Base-by-base conservation (phyloP, 192 early-diverging fungal species). In the Lobosporangium transversale region DNA sequence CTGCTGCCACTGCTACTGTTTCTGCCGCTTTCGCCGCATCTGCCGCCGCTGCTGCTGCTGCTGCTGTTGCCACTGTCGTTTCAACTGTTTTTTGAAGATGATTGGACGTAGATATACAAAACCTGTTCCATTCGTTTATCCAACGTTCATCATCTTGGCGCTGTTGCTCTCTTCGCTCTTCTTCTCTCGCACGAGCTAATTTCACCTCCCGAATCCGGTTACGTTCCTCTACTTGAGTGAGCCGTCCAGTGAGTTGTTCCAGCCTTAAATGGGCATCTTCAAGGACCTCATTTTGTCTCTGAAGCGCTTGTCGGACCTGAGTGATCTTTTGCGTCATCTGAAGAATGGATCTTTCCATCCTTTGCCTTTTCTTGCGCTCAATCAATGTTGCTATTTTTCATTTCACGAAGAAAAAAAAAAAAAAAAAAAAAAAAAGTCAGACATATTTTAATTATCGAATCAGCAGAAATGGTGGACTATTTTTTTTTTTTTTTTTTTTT, bases 261-360 rank as follows among this genome's bases (percentile, higher is more conserved):
- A 75, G 58, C 35, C 32, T 58, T 14, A 21, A 27, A 31, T 75
- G 70, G 1, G 70, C 61, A 18, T 75, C 56, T 15, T 75, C 63
- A 44, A 75, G 24, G n/a, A 55, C 51, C 2, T 20, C 56, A 15
- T 62, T 75, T 35, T 75, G 70, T 12, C 62, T 37, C 15, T 56
- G 55, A 17, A 75, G 50, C 3, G 63, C 70, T 8, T 49, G 33
- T 11, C 70, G 62, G 33, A 75, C 70, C 24, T 49, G 62, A 4
- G 50, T 37, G 17, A 75, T 75, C 35, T 66, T 75, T 37, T 37
- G 23, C 8, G 54, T 52, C 62, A 75, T 75, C 8, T 75, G 70
- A 3, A 56, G 6, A 14, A 66, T 45, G 12, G 26, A 45, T 0
- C 57, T 51, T 6, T 66, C 51, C 51, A 75, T 52, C 4, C 26